Evolutionary conservation across 805 yeast genomes (phyloP), one percentile per base, ranked within the genome.

Genomic region (Pichia nanzhaoensis): DNA sequence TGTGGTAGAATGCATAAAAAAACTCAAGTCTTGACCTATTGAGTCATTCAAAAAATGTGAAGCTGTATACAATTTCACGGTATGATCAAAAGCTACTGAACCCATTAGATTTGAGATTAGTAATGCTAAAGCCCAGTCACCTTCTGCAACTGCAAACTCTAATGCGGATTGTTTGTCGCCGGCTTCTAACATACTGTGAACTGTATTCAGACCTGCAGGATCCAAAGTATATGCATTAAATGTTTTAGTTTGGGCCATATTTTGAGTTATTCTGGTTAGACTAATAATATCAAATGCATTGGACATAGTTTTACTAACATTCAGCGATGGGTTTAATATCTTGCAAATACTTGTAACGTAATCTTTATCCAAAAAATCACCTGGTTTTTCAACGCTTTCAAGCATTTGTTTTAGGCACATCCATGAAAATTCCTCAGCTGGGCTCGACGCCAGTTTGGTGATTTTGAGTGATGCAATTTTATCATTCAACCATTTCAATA

Each of bases 111-210:
- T 74, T 1, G 95, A 80, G 41, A 90, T 67, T 27, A 88, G 59
- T 44, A 91, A 63, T 0, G 96, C 84, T 61, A 89, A 69, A 0
- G 91, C 80, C 83, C 86, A 90, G 52, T 86, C 85, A 9, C 78
- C 74, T 43, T 77, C 74, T 1, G 73, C 68, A 17, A 89, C 59
- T 1, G 93, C 80, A 44, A 70, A 66, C 20, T 73, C 68, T 39
- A 89, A 63, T 0, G 96, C 96, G 5, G 70, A 74, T 13, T 75
- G 77, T 20, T 80, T 75, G 46, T 81, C 71, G 1, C 96, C 96
- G 5, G 66, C 62, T 51, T 78, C 80, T 34, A 80, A 65, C 36
- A 69, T 59, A 51, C 61, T 50, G 55, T 63, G 55, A 49, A 69
- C 48, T 35, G 58, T 53, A 42, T 56, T 33, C 45, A 73, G 42